phyloP scores from a whole-genome alignment of 1,284 basidiomycete species.

The Tausonia pullulans region DNA sequence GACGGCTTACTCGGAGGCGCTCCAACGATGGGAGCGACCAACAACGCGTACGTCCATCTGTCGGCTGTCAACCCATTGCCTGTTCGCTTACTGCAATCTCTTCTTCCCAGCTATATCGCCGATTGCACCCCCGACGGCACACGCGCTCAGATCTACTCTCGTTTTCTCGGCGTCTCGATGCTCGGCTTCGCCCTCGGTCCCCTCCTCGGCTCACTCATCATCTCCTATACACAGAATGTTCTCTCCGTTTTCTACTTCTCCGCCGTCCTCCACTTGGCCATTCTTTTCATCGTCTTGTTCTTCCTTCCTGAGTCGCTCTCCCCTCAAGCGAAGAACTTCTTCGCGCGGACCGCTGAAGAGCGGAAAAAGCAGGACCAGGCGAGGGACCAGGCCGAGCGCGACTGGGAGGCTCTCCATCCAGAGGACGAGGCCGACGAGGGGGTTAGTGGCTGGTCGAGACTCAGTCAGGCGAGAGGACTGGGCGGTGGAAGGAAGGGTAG shows the following conservation, averaged over 20 bases:
- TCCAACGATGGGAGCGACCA: constrained; percentile 62
- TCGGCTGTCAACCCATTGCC: constrained; percentile 46
- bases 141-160: constrained; percentile 65
- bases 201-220: constrained; percentile 56
- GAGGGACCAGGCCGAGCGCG: constrained; percentile 35
- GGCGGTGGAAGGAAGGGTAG: constrained; percentile 20
- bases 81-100: constrained; percentile 16
- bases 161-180: constrained; percentile 49
- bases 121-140: constrained; percentile 78
- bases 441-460: constrained; percentile 16
- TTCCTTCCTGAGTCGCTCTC: constrained; percentile 64
- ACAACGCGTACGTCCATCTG: constrained; percentile 53
- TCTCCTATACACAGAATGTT: constrained; percentile 47
- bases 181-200: constrained; percentile 64
- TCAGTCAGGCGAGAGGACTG: constrained; percentile 29
- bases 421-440: constrained; percentile 7
- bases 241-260: constrained; percentile 64
- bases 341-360: constrained; percentile 25
- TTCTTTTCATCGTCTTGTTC: constrained; percentile 46
- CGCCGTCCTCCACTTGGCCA: constrained; percentile 23
- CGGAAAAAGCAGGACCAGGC: constrained; percentile 38
- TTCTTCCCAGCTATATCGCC: constrained; percentile 32
- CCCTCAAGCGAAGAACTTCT: constrained; percentile 26
- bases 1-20: constrained; percentile 83
- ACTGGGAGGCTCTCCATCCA: constrained; percentile 29